Evolutionary conservation across 345 rosid species (phyloP), one percentile per base, ranked within the genome.

Genomic region (Hypericum androsaemum): DNA sequence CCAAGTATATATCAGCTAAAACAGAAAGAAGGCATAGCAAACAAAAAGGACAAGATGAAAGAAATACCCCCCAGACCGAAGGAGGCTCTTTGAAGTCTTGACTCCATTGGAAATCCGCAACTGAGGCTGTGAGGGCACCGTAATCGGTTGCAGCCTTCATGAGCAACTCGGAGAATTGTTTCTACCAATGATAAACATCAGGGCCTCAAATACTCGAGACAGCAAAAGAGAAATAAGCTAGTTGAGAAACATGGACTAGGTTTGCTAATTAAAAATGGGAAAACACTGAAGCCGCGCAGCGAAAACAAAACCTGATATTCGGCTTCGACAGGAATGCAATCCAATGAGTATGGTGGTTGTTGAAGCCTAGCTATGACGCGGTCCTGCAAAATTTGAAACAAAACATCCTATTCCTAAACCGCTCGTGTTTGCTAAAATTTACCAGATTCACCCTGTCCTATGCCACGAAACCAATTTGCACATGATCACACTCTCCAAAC

Each of bases 241-340:
- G n/a, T n/a, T n/a, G n/a, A n/a, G n/a, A n/a, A n/a, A n/a, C n/a
- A n/a, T n/a, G n/a, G n/a, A n/a, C n/a, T n/a, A n/a, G n/a, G n/a
- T n/a, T n/a, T n/a, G n/a, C n/a, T n/a, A n/a, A n/a, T n/a, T n/a
- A n/a, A n/a, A n/a, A n/a, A n/a, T n/a, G n/a, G n/a, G n/a, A n/a
- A n/a, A n/a, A n/a, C n/a, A n/a, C n/a, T n/a, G n/a, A n/a, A n/a
- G n/a, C n/a, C n/a, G n/a, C n/a, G n/a, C n/a, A n/a, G n/a, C n/a
- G n/a, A 22, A 22, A 22, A 22, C 32, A 22, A 22, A 60, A 86
- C 99, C 88, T 94, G 95, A 77, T 77, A 94, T 66, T 92, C 97
- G 52, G 99, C 99, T 81, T 88, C 99, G 47, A 92, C 99, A 5
- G 99, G 99, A 73, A 92, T 92, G 70, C 99, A 92, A 60, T 92